Conservation (phyloP, 2,329 filamentous ascomycete species). For the Phialophora expanda region DNA sequence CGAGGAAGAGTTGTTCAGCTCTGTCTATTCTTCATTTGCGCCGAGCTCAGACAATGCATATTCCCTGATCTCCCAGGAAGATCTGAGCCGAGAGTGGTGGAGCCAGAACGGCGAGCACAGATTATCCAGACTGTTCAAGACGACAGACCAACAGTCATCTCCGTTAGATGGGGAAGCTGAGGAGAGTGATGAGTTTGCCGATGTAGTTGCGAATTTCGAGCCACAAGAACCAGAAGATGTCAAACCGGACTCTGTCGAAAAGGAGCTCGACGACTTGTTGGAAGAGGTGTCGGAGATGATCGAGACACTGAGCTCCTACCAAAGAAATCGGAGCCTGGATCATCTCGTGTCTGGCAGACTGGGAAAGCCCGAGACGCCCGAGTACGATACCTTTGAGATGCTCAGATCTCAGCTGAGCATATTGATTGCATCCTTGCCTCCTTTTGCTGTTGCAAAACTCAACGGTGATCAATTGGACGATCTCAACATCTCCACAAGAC, state of each 20-base stretch:
- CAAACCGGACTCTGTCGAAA: slow-evolving; percentile 46
- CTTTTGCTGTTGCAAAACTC: slow-evolving; percentile 83
- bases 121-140: slow-evolving; percentile 38
- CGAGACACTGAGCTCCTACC: slow-evolving; percentile 66
- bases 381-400: slow-evolving; percentile 68
- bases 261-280: slow-evolving; percentile 59
- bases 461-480: slow-evolving; percentile 85
- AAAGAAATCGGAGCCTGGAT: slow-evolving; percentile 62
- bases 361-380: slow-evolving; percentile 60
- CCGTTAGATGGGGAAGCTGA: slow-evolving; percentile 38
- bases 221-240: slow-evolving; percentile 43
- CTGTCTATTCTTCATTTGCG: slow-evolving; percentile 57
- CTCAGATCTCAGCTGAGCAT: slow-evolving; percentile 76
- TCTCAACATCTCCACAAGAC: slow-evolving; percentile 78
- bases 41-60: slow-evolving; percentile 54
- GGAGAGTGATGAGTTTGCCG: slow-evolving; percentile 47
- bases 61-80: slow-evolving; percentile 50
- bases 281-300: slow-evolving; percentile 64
- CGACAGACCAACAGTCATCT: slow-evolving; percentile 6
- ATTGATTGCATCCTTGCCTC: slow-evolving; percentile 76
- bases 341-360: slow-evolving; percentile 49
- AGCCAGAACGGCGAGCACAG: slow-evolving; percentile 48
- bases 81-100: slow-evolving; percentile 55
- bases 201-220: slow-evolving; percentile 51
- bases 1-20: slow-evolving; percentile 45